Conservation (phyloP, 2,329 filamentous ascomycete species). For the Beauveria medogensis region DNA sequence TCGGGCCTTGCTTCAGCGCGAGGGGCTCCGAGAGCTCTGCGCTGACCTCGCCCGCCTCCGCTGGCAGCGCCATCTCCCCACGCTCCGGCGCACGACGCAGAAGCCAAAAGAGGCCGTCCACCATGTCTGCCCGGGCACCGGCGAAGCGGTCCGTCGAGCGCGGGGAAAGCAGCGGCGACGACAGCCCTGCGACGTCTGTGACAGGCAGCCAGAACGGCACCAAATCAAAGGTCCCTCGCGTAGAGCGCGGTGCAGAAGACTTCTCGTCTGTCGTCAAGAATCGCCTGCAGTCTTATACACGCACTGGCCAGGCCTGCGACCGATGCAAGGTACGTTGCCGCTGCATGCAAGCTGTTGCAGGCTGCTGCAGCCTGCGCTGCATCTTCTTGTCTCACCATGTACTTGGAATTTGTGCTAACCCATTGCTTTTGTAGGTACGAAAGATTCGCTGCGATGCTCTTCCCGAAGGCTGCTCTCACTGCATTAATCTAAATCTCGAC, state of each 20-base stretch:
- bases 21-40: background rate
- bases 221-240: slow-evolving; percentile 42
- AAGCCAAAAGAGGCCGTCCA: background rate
- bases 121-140: slow-evolving; percentile 6
- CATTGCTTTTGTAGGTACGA: slow-evolving; percentile 46
- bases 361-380: background rate
- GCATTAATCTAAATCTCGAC: slow-evolving; percentile 64
- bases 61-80: slow-evolving; percentile 7
- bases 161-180: slow-evolving; percentile 25
- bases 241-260: slow-evolving; percentile 40
- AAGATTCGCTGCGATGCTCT: slow-evolving; percentile 84
- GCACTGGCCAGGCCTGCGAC: slow-evolving; percentile 36
- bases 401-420: too few relatives aligned
- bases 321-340: slow-evolving; percentile 13
- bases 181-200: slow-evolving; percentile 20
- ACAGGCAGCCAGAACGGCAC: slow-evolving; percentile 13
- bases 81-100: background rate
- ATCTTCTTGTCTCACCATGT: background rate
- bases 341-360: background rate
- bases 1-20: slow-evolving; percentile 10
- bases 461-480: slow-evolving; percentile 74
- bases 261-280: slow-evolving; percentile 50
- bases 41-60: slow-evolving; percentile 4
- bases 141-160: slow-evolving; percentile 36
- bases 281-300: slow-evolving; percentile 46